A percentile compares a stretch with the other conserved stretches of the same genome.
Conservation (phyloP, 1,284 basidiomycete genomes). For the Singerocomus rubriflavus region DNA sequence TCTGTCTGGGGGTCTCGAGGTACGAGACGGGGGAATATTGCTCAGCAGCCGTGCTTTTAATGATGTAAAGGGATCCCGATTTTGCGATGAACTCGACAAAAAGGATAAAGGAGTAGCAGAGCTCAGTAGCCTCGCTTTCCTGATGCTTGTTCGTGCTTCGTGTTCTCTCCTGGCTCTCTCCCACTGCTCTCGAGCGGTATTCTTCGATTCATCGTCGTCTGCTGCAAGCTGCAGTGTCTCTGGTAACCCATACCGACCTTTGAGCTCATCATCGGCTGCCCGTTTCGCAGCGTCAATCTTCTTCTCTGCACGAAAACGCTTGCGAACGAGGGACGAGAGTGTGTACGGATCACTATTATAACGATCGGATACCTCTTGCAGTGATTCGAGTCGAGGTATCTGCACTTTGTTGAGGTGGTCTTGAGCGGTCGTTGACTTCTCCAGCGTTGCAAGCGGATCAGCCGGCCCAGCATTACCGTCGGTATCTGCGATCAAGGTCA, state of each 20-base stretch:
- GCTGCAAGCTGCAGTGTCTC: constrained; percentile 56
- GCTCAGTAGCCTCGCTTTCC: constrained; percentile 46
- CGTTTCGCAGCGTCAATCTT: constrained; percentile 67
- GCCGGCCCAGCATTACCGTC: constrained; percentile 59
- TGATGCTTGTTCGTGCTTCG: constrained; percentile 40
- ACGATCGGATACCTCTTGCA: constrained; percentile 71
- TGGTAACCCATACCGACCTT: constrained; percentile 71
- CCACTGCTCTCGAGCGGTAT: constrained; percentile 64
- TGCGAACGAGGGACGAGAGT: constrained; percentile 71
- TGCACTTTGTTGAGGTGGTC: constrained; percentile 68
- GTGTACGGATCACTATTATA: constrained; percentile 84
- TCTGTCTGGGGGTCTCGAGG: constrained; percentile 22
- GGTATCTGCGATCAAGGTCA: constrained; percentile 49
- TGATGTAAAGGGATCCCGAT: constrained; percentile 36
- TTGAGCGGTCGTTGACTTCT: constrained; percentile 82
- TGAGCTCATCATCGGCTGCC: constrained; percentile 65
- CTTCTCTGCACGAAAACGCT: constrained; percentile 84
- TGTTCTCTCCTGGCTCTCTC: constrained; percentile 45
- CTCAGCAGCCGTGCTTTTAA: constrained; percentile 56
- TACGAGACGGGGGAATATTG: constrained; percentile 45
- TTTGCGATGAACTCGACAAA: constrained; percentile 16
- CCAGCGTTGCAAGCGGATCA: constrained; percentile 85
- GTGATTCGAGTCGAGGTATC: constrained; percentile 72
- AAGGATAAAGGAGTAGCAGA: constrained; percentile 33
- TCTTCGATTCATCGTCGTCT: constrained; percentile 53